Conservation (phyloP, 2,329 filamentous ascomycete species). For the Eutypella sp. region DNA sequence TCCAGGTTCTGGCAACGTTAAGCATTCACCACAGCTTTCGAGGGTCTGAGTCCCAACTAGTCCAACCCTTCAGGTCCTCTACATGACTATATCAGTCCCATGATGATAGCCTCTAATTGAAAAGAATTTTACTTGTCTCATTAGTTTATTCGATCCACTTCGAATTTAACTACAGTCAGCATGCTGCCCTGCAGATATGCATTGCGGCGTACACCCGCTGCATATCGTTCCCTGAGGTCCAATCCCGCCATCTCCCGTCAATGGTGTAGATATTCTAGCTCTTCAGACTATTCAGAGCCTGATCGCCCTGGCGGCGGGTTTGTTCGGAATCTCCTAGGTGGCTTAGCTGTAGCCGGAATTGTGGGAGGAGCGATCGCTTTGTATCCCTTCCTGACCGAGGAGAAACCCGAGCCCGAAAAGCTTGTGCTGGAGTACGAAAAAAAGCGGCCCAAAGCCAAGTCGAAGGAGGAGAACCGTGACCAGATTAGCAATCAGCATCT, state of each 20-base stretch:
- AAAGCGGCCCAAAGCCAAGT: slow-evolving; percentile 49
- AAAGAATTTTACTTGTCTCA: too few species aligned
- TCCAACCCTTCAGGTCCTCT: too few species aligned
- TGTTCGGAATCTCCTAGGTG: slow-evolving; percentile 15
- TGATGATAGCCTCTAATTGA: not conserved
- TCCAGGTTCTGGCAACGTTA: too few species aligned
- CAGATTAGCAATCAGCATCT: slow-evolving; percentile 79
- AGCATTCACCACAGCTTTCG: too few species aligned
- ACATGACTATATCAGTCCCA: too few species aligned
- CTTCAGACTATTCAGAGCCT: slow-evolving; percentile 11
- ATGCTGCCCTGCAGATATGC: slow-evolving; percentile 15
- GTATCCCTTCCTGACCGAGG: slow-evolving; percentile 16
- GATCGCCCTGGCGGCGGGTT: slow-evolving; percentile 10
- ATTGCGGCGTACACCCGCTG: slow-evolving; percentile 14
- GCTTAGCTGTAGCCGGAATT: slow-evolving; percentile 17
- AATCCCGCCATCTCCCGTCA: slow-evolving; percentile 6
- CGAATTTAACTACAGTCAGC: slow-evolving; percentile 1
- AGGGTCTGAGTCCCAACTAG: too few species aligned
- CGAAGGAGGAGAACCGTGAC: slow-evolving; percentile 69
- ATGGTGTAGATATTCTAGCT: slow-evolving; percentile 16
- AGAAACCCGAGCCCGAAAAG: slow-evolving; percentile 22
- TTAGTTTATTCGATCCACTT: too few species aligned
- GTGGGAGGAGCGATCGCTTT: slow-evolving; percentile 20
- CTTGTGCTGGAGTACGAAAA: slow-evolving; percentile 66
- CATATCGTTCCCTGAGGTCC: slow-evolving; percentile 10